Evolutionary conservation across 257 asterid genomes (phyloP).

Genomic region (Cruciata laevipes): DNA sequence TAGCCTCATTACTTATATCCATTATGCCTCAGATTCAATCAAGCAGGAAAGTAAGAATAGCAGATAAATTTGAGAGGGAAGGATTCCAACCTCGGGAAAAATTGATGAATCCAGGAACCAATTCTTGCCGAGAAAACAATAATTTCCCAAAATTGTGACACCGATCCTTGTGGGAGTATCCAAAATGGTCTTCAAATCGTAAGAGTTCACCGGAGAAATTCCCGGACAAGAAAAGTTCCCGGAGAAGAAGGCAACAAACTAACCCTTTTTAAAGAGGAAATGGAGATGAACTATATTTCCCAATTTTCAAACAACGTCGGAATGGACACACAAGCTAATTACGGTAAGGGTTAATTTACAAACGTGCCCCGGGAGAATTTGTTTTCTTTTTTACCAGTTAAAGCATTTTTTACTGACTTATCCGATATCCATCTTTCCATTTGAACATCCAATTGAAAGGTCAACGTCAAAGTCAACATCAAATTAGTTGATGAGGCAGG

Average conservation of each 20-base stretch:
- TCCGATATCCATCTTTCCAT: no score
- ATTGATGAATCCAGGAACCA: constrained; percentile 11
- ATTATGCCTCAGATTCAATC: constrained; percentile 17
- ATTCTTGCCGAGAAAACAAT: constrained; percentile 11
- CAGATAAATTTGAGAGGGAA: not conserved
- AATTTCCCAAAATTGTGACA: constrained; percentile 5
- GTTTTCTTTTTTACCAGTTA: not conserved
- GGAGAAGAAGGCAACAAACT: not conserved
- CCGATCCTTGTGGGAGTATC: constrained; percentile 5
- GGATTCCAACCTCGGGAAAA: constrained; percentile 14
- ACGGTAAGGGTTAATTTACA: not conserved
- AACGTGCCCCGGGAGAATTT: not conserved
- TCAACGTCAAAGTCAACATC: no score
- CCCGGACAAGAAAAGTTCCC: constrained; percentile 8
- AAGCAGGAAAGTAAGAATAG: not conserved
- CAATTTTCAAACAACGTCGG: not conserved
- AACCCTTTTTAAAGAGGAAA: not conserved
- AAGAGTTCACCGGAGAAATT: not conserved
- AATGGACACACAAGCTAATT: not conserved
- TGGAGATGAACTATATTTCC: not conserved
- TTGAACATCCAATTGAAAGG: no score
- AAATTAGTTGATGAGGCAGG: no score
- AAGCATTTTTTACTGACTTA: not conserved
- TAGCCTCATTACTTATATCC: constrained; percentile 93
- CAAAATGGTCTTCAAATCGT: constrained; percentile 18